Base-by-base conservation (phyloP, 164 flowering plant genomes). In the Umbellularia californica region DNA sequence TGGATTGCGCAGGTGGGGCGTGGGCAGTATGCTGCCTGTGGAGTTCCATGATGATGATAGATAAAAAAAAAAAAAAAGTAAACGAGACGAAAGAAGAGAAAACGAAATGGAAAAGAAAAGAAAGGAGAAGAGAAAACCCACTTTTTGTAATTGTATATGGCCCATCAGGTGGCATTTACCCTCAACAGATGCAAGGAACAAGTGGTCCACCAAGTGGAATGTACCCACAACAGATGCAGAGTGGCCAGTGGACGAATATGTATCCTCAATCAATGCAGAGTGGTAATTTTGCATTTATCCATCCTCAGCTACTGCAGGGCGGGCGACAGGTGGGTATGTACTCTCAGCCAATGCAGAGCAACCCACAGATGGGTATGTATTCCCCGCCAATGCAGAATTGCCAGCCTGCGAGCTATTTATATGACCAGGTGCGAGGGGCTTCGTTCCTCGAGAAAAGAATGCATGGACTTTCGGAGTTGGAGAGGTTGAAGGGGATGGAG, bases 391-490 rank as follows among this genome's bases (percentile, higher is more conserved):
- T 88, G 84, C 92, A 91, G 74, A 78, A 81, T 73, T 85, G 86
- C 79, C 92, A 89, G 76, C 82, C 85, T 82, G 80, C 79, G 2
- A 92, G 84, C 0, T 92, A 92, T 70, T 90, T 88, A 11, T 88
- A 90, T 72, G 86, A 84, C 27, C 90, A 81, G 74, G 86, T 77
- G 55, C 69, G 25, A 19, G 33, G 41, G 22, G 3, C 70, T 19
- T 63, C 66, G 23, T 51, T 41, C 5, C 50, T 77, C 3, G 67
- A 72, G 55, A 94, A 89, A 82, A 82, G 82, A 78, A 91, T 90
- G 92, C 80, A 85, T 73, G 95, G 90, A 27, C 79, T 92, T 5
- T 86, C 96, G 28, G 28, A 27, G 28, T 27, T 27, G 28, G 28
- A 27, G 28, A 27, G 28, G 28, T 27, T 27, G 28, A 27, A 27